Percentiles rank a stretch among this genome's conserved stretches.
These are phyloP conservation scores for Apiospora aurea DNA, from an alignment of 2,329 filamentous ascomycete species.

Conservation along the genomic window DNA sequence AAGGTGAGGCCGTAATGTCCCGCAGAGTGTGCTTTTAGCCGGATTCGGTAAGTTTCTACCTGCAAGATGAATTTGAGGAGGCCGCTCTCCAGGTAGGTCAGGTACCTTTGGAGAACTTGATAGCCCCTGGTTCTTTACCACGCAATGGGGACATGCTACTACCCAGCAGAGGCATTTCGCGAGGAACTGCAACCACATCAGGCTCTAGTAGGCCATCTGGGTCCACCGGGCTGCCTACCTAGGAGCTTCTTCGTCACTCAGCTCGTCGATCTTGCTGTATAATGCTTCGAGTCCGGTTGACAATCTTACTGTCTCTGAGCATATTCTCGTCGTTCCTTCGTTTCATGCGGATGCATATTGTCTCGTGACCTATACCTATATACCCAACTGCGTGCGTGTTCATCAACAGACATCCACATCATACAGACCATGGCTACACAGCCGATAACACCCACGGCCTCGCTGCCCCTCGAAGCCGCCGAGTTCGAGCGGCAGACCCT, in stretches of 20 bases:
- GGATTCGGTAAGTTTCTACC: background rate
- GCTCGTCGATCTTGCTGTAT: background rate
- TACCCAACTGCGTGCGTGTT: background rate
- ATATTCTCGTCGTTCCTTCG: background rate
- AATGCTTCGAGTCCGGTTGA: background rate
- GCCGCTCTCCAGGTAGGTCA: conserved; percentile 3
- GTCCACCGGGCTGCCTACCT: background rate
- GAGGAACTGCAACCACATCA: background rate
- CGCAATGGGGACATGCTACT: conserved; percentile 20
- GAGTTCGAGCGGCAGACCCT: conserved; percentile 46
- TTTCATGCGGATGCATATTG: background rate
- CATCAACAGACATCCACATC: background rate
- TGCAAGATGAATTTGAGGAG: background rate
- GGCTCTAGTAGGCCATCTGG: conserved; percentile 6
- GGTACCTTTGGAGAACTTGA: conserved; percentile 10
- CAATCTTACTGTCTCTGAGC: background rate
- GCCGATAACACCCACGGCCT: background rate
- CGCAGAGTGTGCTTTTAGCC: background rate
- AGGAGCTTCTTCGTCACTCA: background rate
- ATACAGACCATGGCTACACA: conserved; percentile 2
- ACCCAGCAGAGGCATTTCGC: background rate
- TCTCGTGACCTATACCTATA: background rate
- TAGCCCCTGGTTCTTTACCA: background rate
- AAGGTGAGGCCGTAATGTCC: background rate
- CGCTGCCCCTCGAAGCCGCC: conserved; percentile 23